Percentiles rank a stretch among this genome's conserved stretches.
These are phyloP conservation scores for Ganoderma lingzhi DNA, from an alignment of 1,284 basidiomycete species.

Conservation along the genomic window DNA sequence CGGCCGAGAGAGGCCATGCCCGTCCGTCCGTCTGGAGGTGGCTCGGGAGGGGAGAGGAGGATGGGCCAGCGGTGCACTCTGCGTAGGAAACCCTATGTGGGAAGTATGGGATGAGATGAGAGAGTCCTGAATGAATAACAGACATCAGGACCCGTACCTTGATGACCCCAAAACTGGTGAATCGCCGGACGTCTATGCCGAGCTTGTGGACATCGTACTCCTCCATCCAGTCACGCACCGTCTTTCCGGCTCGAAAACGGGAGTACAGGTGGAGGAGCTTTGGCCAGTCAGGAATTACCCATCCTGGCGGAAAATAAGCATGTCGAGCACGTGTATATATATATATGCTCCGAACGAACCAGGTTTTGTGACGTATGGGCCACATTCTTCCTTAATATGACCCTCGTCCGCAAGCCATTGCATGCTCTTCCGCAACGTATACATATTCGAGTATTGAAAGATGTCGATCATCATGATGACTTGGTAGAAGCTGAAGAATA, in stretches of 20 bases:
- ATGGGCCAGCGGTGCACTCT: constrained; percentile 94
- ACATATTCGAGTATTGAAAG: constrained; percentile 99
- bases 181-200: constrained; percentile 91
- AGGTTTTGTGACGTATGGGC: constrained; percentile 85
- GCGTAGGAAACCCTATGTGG: constrained; percentile 83
- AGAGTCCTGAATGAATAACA: neutral
- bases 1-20: constrained; percentile 30
- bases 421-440: constrained; percentile 86
- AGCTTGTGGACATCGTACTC: constrained; percentile 72
- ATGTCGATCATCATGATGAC: constrained; percentile 97
- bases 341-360: constrained; percentile 47
- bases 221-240: constrained; percentile 92
- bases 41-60: constrained; percentile 48
- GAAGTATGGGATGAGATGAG: neutral
- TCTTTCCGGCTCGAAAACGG: constrained; percentile 84
- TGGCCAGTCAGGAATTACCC: constrained; percentile 80
- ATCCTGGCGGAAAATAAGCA: constrained; percentile 44
- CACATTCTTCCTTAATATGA: constrained; percentile 89
- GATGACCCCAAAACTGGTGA: constrained; percentile 99
- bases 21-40: constrained; percentile 18
- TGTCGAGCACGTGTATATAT: neutral
- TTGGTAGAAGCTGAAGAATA: constrained; percentile 79
- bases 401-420: constrained; percentile 86
- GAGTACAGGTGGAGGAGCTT: constrained; percentile 88
- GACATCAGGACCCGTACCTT: constrained; percentile 60